Conservation (phyloP, 805 yeast genomes). For the Yarrowia sp. region DNA sequence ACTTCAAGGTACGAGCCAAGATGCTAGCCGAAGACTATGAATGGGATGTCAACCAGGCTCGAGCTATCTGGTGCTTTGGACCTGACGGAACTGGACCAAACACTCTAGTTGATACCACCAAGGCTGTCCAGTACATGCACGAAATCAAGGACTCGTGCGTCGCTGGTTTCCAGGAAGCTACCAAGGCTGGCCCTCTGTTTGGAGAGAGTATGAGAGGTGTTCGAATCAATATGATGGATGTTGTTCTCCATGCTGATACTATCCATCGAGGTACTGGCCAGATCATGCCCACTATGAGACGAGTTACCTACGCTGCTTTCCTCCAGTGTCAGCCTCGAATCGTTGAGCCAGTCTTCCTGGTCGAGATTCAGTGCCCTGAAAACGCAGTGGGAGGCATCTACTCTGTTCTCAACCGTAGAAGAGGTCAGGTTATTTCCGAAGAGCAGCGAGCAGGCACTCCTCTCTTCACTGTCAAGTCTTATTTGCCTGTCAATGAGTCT, state of each 20-base stretch:
- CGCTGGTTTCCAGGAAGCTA: slow-evolving; percentile 99
- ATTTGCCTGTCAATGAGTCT: slow-evolving; percentile 99
- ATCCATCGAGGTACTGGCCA: slow-evolving; percentile 99
- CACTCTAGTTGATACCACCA: slow-evolving; percentile 98
- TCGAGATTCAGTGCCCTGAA: slow-evolving; percentile 99
- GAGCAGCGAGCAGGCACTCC: slow-evolving; percentile 99
- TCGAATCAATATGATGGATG: slow-evolving; percentile 98
- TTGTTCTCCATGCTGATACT: slow-evolving; percentile 99
- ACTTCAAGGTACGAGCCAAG: slow-evolving; percentile 99
- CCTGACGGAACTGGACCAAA: slow-evolving; percentile 99
- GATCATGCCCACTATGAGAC: slow-evolving; percentile 99
- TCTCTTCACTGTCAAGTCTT: slow-evolving; percentile 98
- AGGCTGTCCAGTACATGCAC: slow-evolving; percentile 98
- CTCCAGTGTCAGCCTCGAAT: slow-evolving; percentile 98
- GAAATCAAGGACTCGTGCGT: slow-evolving; percentile 99
- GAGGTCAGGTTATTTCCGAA: slow-evolving; percentile 85
- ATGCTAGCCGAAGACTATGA: slow-evolving; percentile 97
- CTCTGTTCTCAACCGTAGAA: slow-evolving; percentile 94
- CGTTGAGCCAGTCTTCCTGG: slow-evolving; percentile 99
- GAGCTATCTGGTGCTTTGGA: slow-evolving; percentile 99
- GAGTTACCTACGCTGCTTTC: slow-evolving; percentile 98
- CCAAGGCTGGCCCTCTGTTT: slow-evolving; percentile 98
- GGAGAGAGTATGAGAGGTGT: slow-evolving; percentile 96
- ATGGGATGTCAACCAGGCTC: slow-evolving; percentile 99
- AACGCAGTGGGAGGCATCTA: slow-evolving; percentile 99